phyloP scores from a whole-genome alignment of 73 alveolate species.

The Tetrahymena thermophila region DNA sequence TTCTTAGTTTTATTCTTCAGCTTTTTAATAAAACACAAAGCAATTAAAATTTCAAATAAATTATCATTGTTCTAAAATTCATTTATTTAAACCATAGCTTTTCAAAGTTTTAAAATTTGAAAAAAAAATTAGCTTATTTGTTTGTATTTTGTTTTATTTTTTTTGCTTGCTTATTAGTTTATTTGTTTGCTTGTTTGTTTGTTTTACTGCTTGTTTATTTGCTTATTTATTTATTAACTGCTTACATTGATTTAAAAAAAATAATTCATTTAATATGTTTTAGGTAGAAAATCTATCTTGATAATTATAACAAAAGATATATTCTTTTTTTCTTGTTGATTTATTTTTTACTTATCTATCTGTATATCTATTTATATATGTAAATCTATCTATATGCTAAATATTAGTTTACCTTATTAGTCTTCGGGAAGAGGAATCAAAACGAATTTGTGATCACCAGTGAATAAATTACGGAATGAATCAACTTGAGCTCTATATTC shows the following conservation, averaged over 20 bases:
- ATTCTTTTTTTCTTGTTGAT: not conserved
- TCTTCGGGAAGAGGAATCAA: constrained; percentile 31
- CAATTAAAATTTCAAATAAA: constrained; percentile 18
- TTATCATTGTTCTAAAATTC: too few species aligned
- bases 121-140: too few species aligned
- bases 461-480: constrained; percentile 49
- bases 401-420: not conserved
- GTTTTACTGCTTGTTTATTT: too few species aligned
- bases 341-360: too few species aligned
- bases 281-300: not conserved
- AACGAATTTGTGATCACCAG: constrained; percentile 66
- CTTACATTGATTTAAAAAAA: not conserved
- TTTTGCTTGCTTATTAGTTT: too few species aligned
- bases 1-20: constrained; percentile 50
- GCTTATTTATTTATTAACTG: not conserved
- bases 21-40: constrained; percentile 46
- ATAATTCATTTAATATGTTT: not conserved
- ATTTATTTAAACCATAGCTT: not conserved
- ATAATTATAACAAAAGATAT: not conserved
- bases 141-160: not conserved
- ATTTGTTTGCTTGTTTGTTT: too few species aligned
- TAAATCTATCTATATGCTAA: too few species aligned
- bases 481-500: constrained; percentile 54
- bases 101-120: not conserved
- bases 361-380: not conserved